Evolutionary conservation across 345 rosid genomes (phyloP).

Genomic region (Gossypium rotundifolium): DNA sequence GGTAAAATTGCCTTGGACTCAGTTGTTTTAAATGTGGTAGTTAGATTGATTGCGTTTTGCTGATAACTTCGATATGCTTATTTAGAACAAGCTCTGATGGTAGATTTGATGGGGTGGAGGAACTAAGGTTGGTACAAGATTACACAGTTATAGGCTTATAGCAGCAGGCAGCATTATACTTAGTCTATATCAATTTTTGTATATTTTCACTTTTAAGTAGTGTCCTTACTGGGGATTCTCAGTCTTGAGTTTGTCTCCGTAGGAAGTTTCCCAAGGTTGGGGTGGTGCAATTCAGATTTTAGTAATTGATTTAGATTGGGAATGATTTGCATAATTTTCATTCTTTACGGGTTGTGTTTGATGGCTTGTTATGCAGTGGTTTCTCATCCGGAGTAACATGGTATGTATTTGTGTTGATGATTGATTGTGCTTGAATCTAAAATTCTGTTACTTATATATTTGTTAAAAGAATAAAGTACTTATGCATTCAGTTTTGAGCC

Average conservation of each 20-base stretch:
- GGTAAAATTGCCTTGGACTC: constrained; percentile 32
- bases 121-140: neutral
- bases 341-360: neutral
- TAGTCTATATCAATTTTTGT: neutral
- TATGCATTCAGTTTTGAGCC: neutral
- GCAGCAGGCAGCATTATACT: neutral
- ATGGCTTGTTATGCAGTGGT: neutral
- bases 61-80: neutral
- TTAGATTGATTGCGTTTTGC: neutral
- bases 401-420: neutral
- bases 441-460: neutral
- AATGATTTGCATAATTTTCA: neutral
- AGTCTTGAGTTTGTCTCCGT: neutral
- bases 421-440: neutral
- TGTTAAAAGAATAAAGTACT: neutral
- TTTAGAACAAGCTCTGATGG: neutral
- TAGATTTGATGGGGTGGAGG: neutral
- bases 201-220: neutral
- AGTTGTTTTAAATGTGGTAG: neutral
- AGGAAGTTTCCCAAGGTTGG: neutral
- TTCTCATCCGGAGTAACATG: neutral
- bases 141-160: neutral
- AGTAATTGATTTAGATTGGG: neutral
- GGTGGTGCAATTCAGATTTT: neutral
- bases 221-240: neutral